Evolutionary conservation across 495 filamentous ascomycete genomes (phyloP).

Genomic region (Hypomontagnella submonticulosa): DNA sequence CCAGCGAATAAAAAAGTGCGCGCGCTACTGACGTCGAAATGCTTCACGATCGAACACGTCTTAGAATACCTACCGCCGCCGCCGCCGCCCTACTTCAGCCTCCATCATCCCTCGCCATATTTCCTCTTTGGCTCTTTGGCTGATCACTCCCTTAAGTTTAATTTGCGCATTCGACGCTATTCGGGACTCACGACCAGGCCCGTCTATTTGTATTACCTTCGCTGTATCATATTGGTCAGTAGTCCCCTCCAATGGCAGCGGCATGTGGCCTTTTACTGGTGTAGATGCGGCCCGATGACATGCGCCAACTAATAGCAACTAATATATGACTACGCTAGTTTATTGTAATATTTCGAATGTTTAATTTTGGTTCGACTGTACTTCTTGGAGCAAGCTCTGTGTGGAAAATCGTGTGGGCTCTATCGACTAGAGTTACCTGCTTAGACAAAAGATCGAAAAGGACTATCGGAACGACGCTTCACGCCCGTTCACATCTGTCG

Average conservation of each 20-base stretch:
- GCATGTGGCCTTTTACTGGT: slow-evolving; percentile 14
- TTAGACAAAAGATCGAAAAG: slow-evolving; percentile 16
- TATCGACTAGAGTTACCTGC: slow-evolving; percentile 37
- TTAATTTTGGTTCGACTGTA: slow-evolving; percentile 47
- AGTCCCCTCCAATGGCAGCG: slow-evolving; percentile 49
- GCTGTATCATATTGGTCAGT: slow-evolving; percentile 66
- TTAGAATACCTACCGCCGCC: slow-evolving; percentile 39
- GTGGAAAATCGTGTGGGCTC: slow-evolving; percentile 23
- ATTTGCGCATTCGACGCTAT: slow-evolving; percentile 26
- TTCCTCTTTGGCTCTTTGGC: slow-evolving; percentile 23
- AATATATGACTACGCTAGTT: slow-evolving; percentile 47
- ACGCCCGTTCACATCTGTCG: slow-evolving; percentile 22
- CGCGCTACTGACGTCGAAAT: slow-evolving; percentile 50
- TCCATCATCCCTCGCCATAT: slow-evolving; percentile 28
- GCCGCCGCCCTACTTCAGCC: slow-evolving; percentile 32
- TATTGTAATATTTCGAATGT: slow-evolving; percentile 49
- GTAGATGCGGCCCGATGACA: slow-evolving; percentile 28
- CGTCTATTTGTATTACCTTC: slow-evolving; percentile 43
- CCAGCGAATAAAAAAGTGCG: slow-evolving; percentile 30
- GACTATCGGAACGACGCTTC: slow-evolving; percentile 21
- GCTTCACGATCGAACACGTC: slow-evolving; percentile 46
- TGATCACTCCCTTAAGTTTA: slow-evolving; percentile 23
- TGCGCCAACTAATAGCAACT: slow-evolving; percentile 52
- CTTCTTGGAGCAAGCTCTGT: slow-evolving; percentile 25
- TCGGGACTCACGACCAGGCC: slow-evolving; percentile 21